phyloP scores from a whole-genome alignment of 2,329 filamentous ascomycete species.

The Fusarium algeriense region DNA sequence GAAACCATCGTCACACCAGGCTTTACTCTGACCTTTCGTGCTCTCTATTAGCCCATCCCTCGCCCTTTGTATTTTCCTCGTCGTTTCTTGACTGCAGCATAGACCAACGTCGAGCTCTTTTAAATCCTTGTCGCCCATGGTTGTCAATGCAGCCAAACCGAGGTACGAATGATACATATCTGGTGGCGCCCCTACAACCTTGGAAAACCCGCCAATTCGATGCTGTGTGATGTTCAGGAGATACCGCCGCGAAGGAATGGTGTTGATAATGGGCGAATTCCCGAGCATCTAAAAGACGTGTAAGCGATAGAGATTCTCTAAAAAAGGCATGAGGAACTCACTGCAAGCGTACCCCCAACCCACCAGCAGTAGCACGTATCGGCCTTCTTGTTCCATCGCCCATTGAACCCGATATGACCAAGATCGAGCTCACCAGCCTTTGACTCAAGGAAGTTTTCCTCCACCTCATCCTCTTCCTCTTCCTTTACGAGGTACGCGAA shows the following conservation, averaged over 20 bases:
- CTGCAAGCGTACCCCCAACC: conserved; percentile 75
- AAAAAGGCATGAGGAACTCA: conserved; percentile 41
- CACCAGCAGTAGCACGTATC: conserved; percentile 98
- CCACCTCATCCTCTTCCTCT: conserved; percentile 61
- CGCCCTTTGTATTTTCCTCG: conserved; percentile 62
- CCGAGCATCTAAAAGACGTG: conserved; percentile 66
- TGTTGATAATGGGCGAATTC: conserved; percentile 68
- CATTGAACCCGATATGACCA: conserved; percentile 82
- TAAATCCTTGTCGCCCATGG: conserved; percentile 77
- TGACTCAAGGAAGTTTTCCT: conserved; percentile 54
- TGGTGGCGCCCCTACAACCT: conserved; percentile 74
- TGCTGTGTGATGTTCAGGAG: conserved; percentile 90
- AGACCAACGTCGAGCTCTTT: conserved; percentile 79
- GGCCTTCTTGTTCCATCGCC: conserved; percentile 88
- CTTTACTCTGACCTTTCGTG: conserved; percentile 4
- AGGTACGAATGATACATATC: conserved; percentile 92
- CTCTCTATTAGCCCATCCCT: conserved; percentile 54
- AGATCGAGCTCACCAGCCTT: conserved; percentile 51
- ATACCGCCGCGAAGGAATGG: conserved; percentile 76
- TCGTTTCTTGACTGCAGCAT: conserved; percentile 76
- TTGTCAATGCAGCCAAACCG: conserved; percentile 82
- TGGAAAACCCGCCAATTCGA: conserved; percentile 84
- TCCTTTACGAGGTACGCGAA: conserved; percentile 67
- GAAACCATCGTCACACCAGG: conserved; percentile 41
- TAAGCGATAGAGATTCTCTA: not conserved